Percentiles rank a stretch among this genome's conserved stretches.
Evolutionary conservation across 2,329 filamentous ascomycete species (phyloP).

Genomic region (Paecilomyces formosus): DNA sequence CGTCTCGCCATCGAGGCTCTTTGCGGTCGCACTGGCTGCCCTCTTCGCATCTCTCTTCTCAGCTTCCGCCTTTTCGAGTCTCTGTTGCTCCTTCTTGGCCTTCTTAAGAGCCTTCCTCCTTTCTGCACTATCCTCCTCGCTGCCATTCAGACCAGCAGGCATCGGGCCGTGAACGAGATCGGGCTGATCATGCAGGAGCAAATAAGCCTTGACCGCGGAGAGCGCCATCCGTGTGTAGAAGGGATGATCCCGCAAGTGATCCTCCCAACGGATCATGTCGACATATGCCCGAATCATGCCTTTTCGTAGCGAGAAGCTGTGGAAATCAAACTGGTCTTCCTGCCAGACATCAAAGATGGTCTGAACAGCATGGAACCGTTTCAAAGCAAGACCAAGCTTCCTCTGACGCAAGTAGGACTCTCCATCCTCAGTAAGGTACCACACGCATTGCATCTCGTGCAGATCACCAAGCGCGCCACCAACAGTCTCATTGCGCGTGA

Average conservation of each 20-base stretch:
- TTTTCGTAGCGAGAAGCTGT: conserved; percentile 93
- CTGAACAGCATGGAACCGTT: conserved; percentile 80
- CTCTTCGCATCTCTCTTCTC: conserved; percentile 84
- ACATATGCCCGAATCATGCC: conserved; percentile 92
- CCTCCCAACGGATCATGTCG: conserved; percentile 95
- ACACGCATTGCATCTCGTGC: conserved; percentile 96
- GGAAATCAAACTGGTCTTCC: conserved; percentile 98
- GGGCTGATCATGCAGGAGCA: conserved; percentile 70
- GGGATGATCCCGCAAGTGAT: conserved; percentile 81
- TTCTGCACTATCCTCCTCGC: conserved; percentile 53
- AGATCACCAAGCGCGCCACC: conserved; percentile 86
- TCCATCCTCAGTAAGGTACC: conserved; percentile 93
- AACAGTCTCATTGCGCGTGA: conserved; percentile 83
- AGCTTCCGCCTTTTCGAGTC: conserved; percentile 68
- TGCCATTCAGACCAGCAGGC: conserved; percentile 48
- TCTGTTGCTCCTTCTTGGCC: conserved; percentile 71
- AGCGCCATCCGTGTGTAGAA: conserved; percentile 83
- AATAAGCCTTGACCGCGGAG: conserved; percentile 71
- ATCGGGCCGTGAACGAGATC: conserved; percentile 53
- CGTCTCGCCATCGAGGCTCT: conserved; percentile 47
- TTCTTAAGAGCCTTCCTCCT: conserved; percentile 86
- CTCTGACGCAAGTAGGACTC: conserved; percentile 78
- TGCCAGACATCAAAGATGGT: conserved; percentile 97
- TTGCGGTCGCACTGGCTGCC: conserved; percentile 54
- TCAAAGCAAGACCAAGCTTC: conserved; percentile 77